Percentiles rank a stretch among this genome's conserved stretches.
phyloP scores from a whole-genome alignment of 495 filamentous ascomycete genomes.

The Ascodesmis nigricans region DNA sequence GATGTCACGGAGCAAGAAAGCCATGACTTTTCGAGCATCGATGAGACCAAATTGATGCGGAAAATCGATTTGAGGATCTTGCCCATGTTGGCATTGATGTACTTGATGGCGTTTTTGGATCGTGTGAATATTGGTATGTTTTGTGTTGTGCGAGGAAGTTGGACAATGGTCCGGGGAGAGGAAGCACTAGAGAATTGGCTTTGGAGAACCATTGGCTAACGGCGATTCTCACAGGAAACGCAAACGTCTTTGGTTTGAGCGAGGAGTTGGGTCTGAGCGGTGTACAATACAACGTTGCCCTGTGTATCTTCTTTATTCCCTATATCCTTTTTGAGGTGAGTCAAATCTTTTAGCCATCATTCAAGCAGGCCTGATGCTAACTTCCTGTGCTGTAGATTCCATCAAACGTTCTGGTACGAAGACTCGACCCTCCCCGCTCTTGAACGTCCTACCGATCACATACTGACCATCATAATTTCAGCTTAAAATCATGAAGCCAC shows the following conservation, averaged over 20 bases:
- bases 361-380: too few relatives aligned
- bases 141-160: too few relatives aligned
- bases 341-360: slow-evolving; percentile 6
- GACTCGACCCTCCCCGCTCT: slow-evolving; percentile 55
- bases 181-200: too few relatives aligned
- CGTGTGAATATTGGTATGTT: slow-evolving; percentile 21
- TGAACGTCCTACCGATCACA: too few relatives aligned
- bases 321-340: slow-evolving; percentile 53
- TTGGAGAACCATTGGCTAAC: too few relatives aligned
- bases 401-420: slow-evolving; percentile 69
- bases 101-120: slow-evolving; percentile 63
- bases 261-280: slow-evolving; percentile 37
- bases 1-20: too few relatives aligned
- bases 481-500: slow-evolving; percentile 2
- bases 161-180: too few relatives aligned
- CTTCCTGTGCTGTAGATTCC: slow-evolving; percentile 35
- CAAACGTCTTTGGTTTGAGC: slow-evolving; percentile 38
- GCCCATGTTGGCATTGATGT: slow-evolving; percentile 32
- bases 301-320: slow-evolving; percentile 83
- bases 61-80: slow-evolving; percentile 44
- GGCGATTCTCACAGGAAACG: slow-evolving; percentile 50
- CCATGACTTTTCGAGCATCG: too few relatives aligned
- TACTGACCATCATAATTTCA: neutral
- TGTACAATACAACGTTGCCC: slow-evolving; percentile 51
- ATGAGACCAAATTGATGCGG: slow-evolving; percentile 16